Conservation (phyloP, 2,329 filamentous ascomycete species). For the Amylocarpus encephaloides region DNA sequence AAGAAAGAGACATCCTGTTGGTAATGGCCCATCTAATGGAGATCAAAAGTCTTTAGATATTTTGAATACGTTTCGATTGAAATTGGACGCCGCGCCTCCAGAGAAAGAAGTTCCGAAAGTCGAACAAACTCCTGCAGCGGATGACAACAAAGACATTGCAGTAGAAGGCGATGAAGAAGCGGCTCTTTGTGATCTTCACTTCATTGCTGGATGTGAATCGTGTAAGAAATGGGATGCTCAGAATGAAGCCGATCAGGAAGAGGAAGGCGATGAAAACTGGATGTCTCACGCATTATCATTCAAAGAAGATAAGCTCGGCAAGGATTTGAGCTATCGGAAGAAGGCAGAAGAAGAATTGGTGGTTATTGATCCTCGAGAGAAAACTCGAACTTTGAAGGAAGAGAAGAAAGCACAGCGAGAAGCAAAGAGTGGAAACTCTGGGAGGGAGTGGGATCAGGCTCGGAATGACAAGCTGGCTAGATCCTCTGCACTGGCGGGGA, state of each 20-base stretch:
- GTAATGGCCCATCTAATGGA: constrained; percentile 44
- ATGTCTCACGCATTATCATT: constrained; percentile 82
- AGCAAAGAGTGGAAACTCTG: constrained; percentile 41
- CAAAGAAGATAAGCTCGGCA: constrained; percentile 82
- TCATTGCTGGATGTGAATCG: constrained; percentile 91
- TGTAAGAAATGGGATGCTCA: constrained; percentile 72
- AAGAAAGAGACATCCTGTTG: constrained; percentile 60
- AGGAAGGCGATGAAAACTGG: constrained; percentile 65
- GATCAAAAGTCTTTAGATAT: constrained; percentile 63
- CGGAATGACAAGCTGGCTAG: constrained; percentile 51
- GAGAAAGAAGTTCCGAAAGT: constrained; percentile 33
- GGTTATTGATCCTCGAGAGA: constrained; percentile 87
- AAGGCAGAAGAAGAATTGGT: constrained; percentile 87
- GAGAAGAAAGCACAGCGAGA: constrained; percentile 56
- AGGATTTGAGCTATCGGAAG: constrained; percentile 81
- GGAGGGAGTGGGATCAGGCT: constrained; percentile 54
- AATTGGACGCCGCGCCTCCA: constrained; percentile 53
- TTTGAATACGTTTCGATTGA: constrained; percentile 73
- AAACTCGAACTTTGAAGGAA: constrained; percentile 65
- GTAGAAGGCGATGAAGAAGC: constrained; percentile 59
- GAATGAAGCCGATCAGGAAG: constrained; percentile 43
- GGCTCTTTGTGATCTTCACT: constrained; percentile 83
- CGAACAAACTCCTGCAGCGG: constrained; percentile 19
- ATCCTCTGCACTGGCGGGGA: constrained; percentile 46
- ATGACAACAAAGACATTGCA: constrained; percentile 26